Percentiles rank a stretch among this genome's conserved stretches.
Conservation (phyloP, 73 alveolate genomes). For the Paramecium sonneborni region DNA sequence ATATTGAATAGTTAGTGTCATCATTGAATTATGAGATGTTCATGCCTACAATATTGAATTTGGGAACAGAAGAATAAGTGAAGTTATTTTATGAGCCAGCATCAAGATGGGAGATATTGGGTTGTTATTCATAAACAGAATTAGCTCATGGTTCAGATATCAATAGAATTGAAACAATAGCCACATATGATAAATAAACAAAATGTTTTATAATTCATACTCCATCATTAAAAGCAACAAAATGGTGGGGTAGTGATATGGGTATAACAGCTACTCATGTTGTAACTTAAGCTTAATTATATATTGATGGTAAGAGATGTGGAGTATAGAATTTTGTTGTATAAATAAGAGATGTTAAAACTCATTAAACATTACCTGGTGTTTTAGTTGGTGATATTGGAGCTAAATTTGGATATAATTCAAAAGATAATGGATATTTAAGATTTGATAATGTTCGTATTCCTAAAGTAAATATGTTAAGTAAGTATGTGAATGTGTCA, state of each 20-base stretch:
- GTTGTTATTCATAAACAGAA: slow-evolving; percentile 86
- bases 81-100: slow-evolving; percentile 61
- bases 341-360: slow-evolving; percentile 74
- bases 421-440: slow-evolving; percentile 87
- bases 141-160: slow-evolving; percentile 93
- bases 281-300: slow-evolving; percentile 82
- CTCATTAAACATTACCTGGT: slow-evolving; percentile 88
- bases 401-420: slow-evolving; percentile 78
- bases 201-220: slow-evolving; percentile 78
- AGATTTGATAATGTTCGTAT: slow-evolving; percentile 78
- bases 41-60: slow-evolving; percentile 49
- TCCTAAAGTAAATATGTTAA: slow-evolving; percentile 83
- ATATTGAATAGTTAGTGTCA: background rate
- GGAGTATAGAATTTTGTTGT: slow-evolving; percentile 88
- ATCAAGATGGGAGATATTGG: slow-evolving; percentile 69
- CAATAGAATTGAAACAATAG: slow-evolving; percentile 76
- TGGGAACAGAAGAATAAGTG: slow-evolving; percentile 43
- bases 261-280: slow-evolving; percentile 80
- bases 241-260: slow-evolving; percentile 90
- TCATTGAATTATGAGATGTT: slow-evolving; percentile 61
- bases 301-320: slow-evolving; percentile 74
- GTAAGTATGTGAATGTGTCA: slow-evolving; percentile 75
- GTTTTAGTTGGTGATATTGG: slow-evolving; percentile 89
- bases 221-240: slow-evolving; percentile 79
- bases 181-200: slow-evolving; percentile 75